phyloP scores from a whole-genome alignment of 306 rosid species.

The Sophora flavescens region DNA sequence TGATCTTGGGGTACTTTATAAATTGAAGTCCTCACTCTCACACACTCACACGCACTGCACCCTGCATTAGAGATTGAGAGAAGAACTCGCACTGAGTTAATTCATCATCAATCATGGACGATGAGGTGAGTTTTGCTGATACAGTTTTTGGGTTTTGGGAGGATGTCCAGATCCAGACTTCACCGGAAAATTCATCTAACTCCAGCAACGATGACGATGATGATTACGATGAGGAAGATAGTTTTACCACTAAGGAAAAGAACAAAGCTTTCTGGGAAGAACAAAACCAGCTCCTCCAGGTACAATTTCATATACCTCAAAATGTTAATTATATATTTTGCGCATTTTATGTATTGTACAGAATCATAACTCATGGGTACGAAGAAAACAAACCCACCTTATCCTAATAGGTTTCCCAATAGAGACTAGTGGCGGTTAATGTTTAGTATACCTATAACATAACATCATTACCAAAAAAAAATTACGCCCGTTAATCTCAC shows the following conservation, averaged over 20 bases:
- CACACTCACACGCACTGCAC: not conserved
- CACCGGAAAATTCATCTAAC: slow-evolving; percentile 53
- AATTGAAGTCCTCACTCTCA: not conserved
- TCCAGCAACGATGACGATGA: slow-evolving; percentile 42
- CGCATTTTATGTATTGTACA: not conserved
- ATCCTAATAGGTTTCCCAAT: no score
- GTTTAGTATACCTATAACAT: no score
- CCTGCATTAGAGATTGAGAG: not conserved
- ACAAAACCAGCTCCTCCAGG: slow-evolving; percentile 71
- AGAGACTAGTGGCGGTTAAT: no score
- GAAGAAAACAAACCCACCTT: no score
- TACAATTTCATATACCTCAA: slow-evolving; percentile 9
- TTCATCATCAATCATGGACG: not conserved
- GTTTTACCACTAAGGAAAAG: slow-evolving; percentile 42
- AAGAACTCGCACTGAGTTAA: no score
- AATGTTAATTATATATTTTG: not conserved
- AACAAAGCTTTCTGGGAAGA: slow-evolving; percentile 70
- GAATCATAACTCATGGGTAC: no score
- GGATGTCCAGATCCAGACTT: slow-evolving; percentile 42
- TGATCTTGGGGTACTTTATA: not conserved
- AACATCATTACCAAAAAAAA: no score
- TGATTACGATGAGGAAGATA: slow-evolving; percentile 35
- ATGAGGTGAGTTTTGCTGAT: slow-evolving; percentile 55
- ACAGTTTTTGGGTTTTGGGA: slow-evolving; percentile 69
- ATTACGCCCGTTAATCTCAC: not conserved